A percentile compares a stretch with the other conserved stretches of the same genome.
Evolutionary conservation across 208 protist species (phyloP).

Genomic region (Trypanosoma rangeli): DNA sequence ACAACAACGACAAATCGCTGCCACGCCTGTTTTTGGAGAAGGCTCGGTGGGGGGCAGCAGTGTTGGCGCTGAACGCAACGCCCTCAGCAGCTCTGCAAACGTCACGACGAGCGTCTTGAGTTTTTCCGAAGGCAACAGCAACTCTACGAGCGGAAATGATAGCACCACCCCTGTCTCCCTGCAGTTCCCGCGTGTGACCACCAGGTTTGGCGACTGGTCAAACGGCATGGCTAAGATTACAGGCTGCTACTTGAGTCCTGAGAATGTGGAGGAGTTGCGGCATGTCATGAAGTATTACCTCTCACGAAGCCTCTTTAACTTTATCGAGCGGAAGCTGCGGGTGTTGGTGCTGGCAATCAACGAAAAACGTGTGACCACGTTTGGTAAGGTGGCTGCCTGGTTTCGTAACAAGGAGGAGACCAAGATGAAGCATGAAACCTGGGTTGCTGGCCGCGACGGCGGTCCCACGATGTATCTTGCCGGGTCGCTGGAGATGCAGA

Average conservation of each 20-base stretch:
- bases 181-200: conserved; percentile 34
- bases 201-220: conserved; percentile 53
- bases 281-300: conserved; percentile 77
- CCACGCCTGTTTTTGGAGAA: neutral
- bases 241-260: conserved; percentile 72
- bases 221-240: conserved; percentile 54
- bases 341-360: conserved; percentile 57
- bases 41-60: neutral
- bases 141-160: neutral
- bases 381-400: conserved; percentile 83
- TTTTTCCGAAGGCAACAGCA: conserved; percentile 6
- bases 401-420: conserved; percentile 71
- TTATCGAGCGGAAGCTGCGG: conserved; percentile 69
- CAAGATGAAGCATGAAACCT: conserved; percentile 38
- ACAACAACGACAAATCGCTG: neutral
- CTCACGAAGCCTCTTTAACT: conserved; percentile 61
- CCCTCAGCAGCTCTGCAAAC: neutral
- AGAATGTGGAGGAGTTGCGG: conserved; percentile 57
- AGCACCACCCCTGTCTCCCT: neutral
- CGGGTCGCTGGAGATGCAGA: conserved; percentile 79
- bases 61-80: no score
- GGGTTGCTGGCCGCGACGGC: conserved; percentile 23
- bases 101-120: conserved; percentile 5
- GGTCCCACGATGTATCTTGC: conserved; percentile 47
- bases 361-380: conserved; percentile 75